Evolutionary conservation across 495 filamentous ascomycete genomes (phyloP).

Genomic region (Podospora appendiculata): DNA sequence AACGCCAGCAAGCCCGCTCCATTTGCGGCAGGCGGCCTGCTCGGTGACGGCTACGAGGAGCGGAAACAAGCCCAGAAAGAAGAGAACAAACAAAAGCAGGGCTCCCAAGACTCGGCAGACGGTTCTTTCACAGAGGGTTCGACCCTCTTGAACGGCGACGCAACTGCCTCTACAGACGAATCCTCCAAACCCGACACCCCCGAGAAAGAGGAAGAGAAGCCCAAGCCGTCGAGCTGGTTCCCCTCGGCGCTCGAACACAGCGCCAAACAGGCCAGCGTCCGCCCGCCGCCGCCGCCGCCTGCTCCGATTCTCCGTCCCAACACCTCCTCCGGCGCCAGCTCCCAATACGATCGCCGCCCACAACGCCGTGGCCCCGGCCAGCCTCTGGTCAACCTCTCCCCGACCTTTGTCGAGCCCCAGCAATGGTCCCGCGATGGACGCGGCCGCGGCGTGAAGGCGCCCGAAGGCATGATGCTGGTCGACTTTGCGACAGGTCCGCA

Average conservation of each 20-base stretch:
- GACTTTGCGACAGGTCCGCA: slow-evolving; percentile 38
- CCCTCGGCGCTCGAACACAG: slow-evolving; percentile 38
- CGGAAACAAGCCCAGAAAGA: slow-evolving; percentile 24
- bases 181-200: not conserved
- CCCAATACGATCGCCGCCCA: slow-evolving; percentile 1
- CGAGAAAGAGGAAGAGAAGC: not conserved
- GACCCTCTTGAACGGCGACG: slow-evolving; percentile 37
- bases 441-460: slow-evolving; percentile 60
- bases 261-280: slow-evolving; percentile 21
- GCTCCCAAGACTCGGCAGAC: slow-evolving; percentile 3
- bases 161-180: not conserved
- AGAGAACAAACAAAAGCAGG: slow-evolving; percentile 8
- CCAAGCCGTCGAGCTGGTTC: slow-evolving; percentile 30
- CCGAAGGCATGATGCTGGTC: slow-evolving; percentile 53
- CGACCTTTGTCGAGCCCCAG: slow-evolving; percentile 64
- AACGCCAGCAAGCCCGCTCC: slow-evolving; percentile 8
- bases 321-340: slow-evolving; percentile 5
- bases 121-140: slow-evolving; percentile 43
- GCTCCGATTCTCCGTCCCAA: slow-evolving; percentile 7
- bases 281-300: slow-evolving; percentile 3
- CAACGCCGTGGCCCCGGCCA: not conserved
- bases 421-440: slow-evolving; percentile 54
- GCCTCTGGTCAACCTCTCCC: slow-evolving; percentile 67
- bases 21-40: slow-evolving; percentile 32
- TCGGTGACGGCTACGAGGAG: slow-evolving; percentile 34